Evolutionary conservation across 306 rosid genomes (phyloP).

Genomic region (Purshia tridentata): DNA sequence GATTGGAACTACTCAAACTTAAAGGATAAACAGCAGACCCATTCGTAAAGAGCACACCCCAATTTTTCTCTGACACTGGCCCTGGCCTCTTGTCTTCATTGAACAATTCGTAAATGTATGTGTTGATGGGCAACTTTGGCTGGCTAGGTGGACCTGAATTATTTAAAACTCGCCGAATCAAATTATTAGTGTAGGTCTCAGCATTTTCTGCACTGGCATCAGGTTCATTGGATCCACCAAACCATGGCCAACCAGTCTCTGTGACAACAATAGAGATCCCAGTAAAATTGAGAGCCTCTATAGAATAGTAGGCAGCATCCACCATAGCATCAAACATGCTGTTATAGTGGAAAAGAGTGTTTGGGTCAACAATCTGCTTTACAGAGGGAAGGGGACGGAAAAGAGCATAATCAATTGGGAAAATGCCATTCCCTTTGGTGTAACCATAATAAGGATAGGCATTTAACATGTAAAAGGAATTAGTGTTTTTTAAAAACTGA

Average conservation of each 20-base stretch:
- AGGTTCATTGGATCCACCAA: slow-evolving; percentile 74
- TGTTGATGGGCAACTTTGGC: slow-evolving; percentile 62
- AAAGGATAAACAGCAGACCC: slow-evolving; percentile 69
- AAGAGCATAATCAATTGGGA: slow-evolving; percentile 86
- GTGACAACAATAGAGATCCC: slow-evolving; percentile 72
- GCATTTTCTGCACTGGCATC: slow-evolving; percentile 82
- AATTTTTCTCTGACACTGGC: slow-evolving; percentile 60
- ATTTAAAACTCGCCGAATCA: slow-evolving; percentile 70
- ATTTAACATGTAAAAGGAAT: slow-evolving; percentile 75
- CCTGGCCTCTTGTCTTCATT: slow-evolving; percentile 94
- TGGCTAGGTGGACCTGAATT: slow-evolving; percentile 94
- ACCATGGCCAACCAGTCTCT: slow-evolving; percentile 86
- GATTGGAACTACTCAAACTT: slow-evolving; percentile 41
- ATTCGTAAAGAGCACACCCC: slow-evolving; percentile 68
- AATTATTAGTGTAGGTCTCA: slow-evolving; percentile 55
- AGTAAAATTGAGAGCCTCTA: slow-evolving; percentile 63
- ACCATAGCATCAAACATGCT: slow-evolving; percentile 98
- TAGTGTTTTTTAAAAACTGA: slow-evolving; percentile 71
- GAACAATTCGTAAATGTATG: slow-evolving; percentile 82
- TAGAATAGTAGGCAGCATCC: slow-evolving; percentile 82
- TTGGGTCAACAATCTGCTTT: slow-evolving; percentile 93
- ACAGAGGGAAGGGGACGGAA: slow-evolving; percentile 72
- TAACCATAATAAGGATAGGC: slow-evolving; percentile 76
- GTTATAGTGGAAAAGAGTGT: slow-evolving; percentile 72
- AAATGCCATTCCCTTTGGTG: slow-evolving; percentile 67